Percentiles rank a stretch among this genome's conserved stretches.
phyloP scores from a whole-genome alignment of 139 green algal species.

The Mychonastes homosphaera region DNA sequence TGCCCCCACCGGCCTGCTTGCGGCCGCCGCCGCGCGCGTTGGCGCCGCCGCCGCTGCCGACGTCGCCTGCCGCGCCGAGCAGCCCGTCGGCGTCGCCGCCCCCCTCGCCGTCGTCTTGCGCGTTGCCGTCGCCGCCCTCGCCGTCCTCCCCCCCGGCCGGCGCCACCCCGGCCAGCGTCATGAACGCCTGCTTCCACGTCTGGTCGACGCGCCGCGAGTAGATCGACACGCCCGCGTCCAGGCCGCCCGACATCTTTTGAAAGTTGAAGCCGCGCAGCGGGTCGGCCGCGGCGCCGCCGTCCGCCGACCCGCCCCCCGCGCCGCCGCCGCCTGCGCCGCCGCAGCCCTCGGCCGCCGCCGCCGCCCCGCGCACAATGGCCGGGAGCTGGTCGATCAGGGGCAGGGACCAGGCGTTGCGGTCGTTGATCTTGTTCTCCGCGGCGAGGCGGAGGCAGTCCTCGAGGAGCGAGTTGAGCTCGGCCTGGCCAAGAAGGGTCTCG shows the following conservation, averaged over 20 bases:
- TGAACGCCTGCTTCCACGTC: constrained; percentile 68
- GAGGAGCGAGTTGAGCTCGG: constrained; percentile 31
- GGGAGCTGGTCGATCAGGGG: constrained; percentile 76
- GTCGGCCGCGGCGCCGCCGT: background rate
- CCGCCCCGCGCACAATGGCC: constrained; percentile 40
- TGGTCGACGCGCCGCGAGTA: constrained; percentile 79
- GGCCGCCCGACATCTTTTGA: constrained; percentile 68
- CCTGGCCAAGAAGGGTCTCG: background rate
- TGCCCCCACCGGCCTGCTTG: constrained; percentile 26
- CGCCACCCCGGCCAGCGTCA: constrained; percentile 52
- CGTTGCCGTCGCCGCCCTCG: background rate
- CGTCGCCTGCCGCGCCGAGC: no score
- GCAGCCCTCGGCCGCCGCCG: background rate
- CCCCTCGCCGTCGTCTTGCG: constrained; percentile 4
- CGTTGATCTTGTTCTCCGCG: constrained; percentile 56
- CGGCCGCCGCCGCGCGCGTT: background rate
- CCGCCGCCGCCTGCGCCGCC: no score
- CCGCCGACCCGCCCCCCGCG: background rate
- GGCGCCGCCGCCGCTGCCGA: constrained; percentile 4
- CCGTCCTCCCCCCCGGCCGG: constrained; percentile 1
- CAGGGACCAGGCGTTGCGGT: constrained; percentile 73
- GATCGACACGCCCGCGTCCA: constrained; percentile 87
- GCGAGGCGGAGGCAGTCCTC: constrained; percentile 75
- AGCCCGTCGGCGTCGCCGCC: background rate
- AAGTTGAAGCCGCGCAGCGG: constrained; percentile 49